These are phyloP conservation scores for Diaporthe eres DNA, from an alignment of 2,329 filamentous ascomycete genomes.

Conservation along the genomic window DNA sequence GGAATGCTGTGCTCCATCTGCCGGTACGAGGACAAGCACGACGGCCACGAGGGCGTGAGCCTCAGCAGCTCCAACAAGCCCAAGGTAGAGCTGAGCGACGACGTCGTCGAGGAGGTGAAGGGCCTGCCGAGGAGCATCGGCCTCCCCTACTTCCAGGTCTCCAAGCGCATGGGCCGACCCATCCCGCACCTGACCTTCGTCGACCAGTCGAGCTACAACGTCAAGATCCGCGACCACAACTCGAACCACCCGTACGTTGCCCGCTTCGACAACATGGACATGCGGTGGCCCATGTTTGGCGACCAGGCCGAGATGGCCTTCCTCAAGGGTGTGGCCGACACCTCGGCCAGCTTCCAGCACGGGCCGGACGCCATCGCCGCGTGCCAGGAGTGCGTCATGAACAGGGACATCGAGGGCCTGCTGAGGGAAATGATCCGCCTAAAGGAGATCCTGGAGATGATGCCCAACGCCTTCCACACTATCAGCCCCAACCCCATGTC, in stretches of 20 bases:
- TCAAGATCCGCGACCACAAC: conserved; percentile 63
- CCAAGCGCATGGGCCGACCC: conserved; percentile 64
- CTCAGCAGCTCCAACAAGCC: conserved; percentile 52
- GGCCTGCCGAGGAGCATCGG: conserved; percentile 64
- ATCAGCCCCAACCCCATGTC: conserved; percentile 67
- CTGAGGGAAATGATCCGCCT: conserved; percentile 64
- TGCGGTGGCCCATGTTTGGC: conserved; percentile 68
- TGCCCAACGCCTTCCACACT: conserved; percentile 68
- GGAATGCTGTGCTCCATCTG: conserved; percentile 69
- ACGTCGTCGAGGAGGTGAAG: conserved; percentile 63
- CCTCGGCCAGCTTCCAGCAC: conserved; percentile 59
- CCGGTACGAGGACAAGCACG: conserved; percentile 65
- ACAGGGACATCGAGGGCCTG: conserved; percentile 63
- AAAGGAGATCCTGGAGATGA: conserved; percentile 67
- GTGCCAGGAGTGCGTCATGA: conserved; percentile 69
- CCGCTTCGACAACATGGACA: conserved; percentile 66
- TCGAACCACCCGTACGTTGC: conserved; percentile 65
- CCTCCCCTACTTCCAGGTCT: conserved; percentile 65
- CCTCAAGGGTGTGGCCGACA: conserved; percentile 64
- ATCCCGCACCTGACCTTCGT: conserved; percentile 67
- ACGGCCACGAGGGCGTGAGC: conserved; percentile 65
- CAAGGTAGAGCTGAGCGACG: conserved; percentile 62
- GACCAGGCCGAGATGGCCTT: conserved; percentile 66
- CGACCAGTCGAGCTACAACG: conserved; percentile 68
- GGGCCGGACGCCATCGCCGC: conserved; percentile 65